Conservation (phyloP, 495 filamentous ascomycete genomes). For the Aspergillus steynii region DNA sequence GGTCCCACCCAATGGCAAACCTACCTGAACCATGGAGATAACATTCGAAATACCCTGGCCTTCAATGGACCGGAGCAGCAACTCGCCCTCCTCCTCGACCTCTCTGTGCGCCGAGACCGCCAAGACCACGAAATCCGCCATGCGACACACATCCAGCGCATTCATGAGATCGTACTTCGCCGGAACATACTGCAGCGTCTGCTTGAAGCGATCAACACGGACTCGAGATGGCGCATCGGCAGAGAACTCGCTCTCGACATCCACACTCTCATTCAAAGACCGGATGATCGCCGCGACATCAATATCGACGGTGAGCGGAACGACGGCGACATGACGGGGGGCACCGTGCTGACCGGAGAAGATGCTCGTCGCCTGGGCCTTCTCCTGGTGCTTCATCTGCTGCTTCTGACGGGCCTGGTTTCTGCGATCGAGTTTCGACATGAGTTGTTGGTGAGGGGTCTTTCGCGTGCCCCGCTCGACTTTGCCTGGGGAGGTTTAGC, state of each 20-base stretch:
- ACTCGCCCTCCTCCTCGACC: conserved; percentile 78
- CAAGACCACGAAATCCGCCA: conserved; percentile 87
- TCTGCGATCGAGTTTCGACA: conserved; percentile 92
- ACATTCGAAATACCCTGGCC: conserved; percentile 90
- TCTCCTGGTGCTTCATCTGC: conserved; percentile 75
- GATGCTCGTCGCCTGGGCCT: conserved; percentile 69
- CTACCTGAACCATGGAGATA: conserved; percentile 69
- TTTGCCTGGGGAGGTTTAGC: conserved; percentile 50
- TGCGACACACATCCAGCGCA: conserved; percentile 80
- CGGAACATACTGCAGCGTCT: conserved; percentile 82
- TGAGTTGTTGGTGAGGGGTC: conserved; percentile 91
- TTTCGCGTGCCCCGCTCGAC: conserved; percentile 69
- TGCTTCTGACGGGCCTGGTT: conserved; percentile 91
- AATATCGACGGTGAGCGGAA: conserved; percentile 75
- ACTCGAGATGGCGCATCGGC: conserved; percentile 59
- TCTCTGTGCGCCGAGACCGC: conserved; percentile 78
- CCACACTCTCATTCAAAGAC: conserved; percentile 73
- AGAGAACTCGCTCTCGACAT: conserved; percentile 67
- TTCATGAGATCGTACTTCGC: conserved; percentile 68
- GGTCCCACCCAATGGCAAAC: background rate
- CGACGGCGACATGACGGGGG: conserved; percentile 86
- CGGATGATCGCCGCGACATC: conserved; percentile 65
- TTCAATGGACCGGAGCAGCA: conserved; percentile 81
- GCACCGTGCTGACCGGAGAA: conserved; percentile 85
- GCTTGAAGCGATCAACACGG: conserved; percentile 85